phyloP scores from a whole-genome alignment of 139 green algal species.

The Coccomyxa sp. region DNA sequence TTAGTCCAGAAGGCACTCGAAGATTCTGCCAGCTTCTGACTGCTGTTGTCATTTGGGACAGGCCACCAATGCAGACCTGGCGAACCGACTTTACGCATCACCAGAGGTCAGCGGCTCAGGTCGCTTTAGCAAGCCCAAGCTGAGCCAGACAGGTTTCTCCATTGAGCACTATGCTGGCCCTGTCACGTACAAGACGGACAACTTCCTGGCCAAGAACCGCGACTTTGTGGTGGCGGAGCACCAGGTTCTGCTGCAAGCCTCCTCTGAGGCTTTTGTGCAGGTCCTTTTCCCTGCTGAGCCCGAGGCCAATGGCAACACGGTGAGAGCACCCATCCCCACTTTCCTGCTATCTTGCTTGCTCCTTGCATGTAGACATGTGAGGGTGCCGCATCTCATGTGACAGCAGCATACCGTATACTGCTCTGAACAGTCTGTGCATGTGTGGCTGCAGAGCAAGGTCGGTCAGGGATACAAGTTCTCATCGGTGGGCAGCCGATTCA shows the following conservation, averaged over 20 bases:
- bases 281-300: conserved; percentile 59
- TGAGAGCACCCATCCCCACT: not conserved
- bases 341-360: not conserved
- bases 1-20: not conserved
- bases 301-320: conserved; percentile 12
- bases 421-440: not conserved
- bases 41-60: conserved; percentile 22
- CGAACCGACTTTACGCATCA: conserved; percentile 79
- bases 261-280: conserved; percentile 52
- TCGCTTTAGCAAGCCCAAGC: conserved; percentile 90
- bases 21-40: not conserved
- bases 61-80: conserved; percentile 72
- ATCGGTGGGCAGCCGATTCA: conserved; percentile 88
- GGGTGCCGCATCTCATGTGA: not conserved
- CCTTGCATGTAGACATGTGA: not conserved
- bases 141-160: conserved; percentile 79
- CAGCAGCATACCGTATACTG: no score
- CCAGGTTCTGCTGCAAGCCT: conserved; percentile 76
- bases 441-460: conserved; percentile 8
- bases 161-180: conserved; percentile 94
- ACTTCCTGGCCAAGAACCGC: conserved; percentile 62
- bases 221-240: conserved; percentile 98
- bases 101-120: conserved; percentile 42
- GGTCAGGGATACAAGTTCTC: conserved; percentile 78
- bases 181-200: conserved; percentile 31